Evolutionary conservation across 495 filamentous ascomycete species (phyloP).

Genomic region (Sordaria brevicollis): DNA sequence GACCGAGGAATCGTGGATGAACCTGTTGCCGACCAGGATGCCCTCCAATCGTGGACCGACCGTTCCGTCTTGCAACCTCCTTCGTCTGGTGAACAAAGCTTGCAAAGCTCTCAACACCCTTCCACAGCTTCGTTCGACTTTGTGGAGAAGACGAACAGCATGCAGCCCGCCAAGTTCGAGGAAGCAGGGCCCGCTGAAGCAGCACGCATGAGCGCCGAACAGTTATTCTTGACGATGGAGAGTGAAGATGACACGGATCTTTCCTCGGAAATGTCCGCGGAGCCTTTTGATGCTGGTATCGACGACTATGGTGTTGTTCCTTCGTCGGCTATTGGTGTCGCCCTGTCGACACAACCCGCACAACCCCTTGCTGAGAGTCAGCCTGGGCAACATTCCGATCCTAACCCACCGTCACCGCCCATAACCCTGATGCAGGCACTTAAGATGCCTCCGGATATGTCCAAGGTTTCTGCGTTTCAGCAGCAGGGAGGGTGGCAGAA

Average conservation of each 20-base stretch:
- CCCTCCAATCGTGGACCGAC: constrained; percentile 32
- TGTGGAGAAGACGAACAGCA: constrained; percentile 34
- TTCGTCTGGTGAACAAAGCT: constrained; percentile 18
- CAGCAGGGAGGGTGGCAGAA: constrained; percentile 36
- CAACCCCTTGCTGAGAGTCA: constrained; percentile 47
- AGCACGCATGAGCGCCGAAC: constrained; percentile 24
- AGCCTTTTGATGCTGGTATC: constrained; percentile 44
- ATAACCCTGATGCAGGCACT: constrained; percentile 58
- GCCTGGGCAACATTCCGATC: constrained; percentile 1
- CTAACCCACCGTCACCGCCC: constrained; percentile 67
- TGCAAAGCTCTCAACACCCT: constrained; percentile 25
- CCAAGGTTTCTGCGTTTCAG: constrained; percentile 23
- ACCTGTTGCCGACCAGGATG: constrained; percentile 25
- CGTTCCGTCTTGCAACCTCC: constrained; percentile 33
- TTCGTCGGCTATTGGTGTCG: constrained; percentile 26
- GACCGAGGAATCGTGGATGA: constrained; percentile 60
- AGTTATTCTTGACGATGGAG: constrained; percentile 57
- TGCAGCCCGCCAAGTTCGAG: constrained; percentile 24
- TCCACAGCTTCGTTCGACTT: constrained; percentile 33
- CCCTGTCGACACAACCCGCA: constrained; percentile 41
- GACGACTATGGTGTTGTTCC: constrained; percentile 24
- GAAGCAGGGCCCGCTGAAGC: constrained; percentile 9
- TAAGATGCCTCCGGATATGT: constrained; percentile 31
- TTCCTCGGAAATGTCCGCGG: constrained; percentile 71
- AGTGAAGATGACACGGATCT: constrained; percentile 64